These are phyloP conservation scores for Stagonosporopsis tanaceti DNA, from an alignment of 2,329 filamentous ascomycete genomes.

Conservation along the genomic window DNA sequence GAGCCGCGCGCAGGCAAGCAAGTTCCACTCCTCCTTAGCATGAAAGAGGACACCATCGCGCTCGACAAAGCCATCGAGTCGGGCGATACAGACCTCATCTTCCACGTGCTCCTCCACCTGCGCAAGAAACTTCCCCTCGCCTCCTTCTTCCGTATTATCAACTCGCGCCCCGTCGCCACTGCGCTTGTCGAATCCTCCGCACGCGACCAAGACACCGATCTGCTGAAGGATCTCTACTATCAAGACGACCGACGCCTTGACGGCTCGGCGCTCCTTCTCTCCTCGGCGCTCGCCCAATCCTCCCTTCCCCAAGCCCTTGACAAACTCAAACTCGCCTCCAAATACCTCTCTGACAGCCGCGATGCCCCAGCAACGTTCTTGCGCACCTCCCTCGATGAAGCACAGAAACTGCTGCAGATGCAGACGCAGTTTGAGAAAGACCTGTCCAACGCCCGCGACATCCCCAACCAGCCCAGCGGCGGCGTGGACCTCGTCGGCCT, in stretches of 20 bases:
- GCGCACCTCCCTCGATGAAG: conserved; percentile 78
- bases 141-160: conserved; percentile 91
- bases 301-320: conserved; percentile 76
- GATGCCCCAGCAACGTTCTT: conserved; percentile 76
- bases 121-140: conserved; percentile 91
- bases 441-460: conserved; percentile 65
- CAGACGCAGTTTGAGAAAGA: conserved; percentile 90
- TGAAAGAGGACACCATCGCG: conserved; percentile 95
- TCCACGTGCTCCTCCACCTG: conserved; percentile 84
- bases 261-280: conserved; percentile 84
- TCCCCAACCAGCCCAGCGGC: conserved; percentile 19
- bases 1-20: conserved; percentile 95
- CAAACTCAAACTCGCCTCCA: conserved; percentile 86
- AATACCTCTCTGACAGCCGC: conserved; percentile 83
- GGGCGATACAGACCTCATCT: conserved; percentile 92
- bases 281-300: conserved; percentile 79
- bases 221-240: conserved; percentile 96
- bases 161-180: conserved; percentile 81
- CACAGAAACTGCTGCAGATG: conserved; percentile 78
- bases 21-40: conserved; percentile 88
- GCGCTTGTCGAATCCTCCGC: conserved; percentile 90
- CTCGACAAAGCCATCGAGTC: conserved; percentile 97
- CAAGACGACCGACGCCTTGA: conserved; percentile 93
- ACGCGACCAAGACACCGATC: conserved; percentile 75
- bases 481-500: conserved; percentile 76